These are phyloP conservation scores for Corymbia citriodora DNA, from an alignment of 441 rosid genomes.

Conservation along the genomic window DNA sequence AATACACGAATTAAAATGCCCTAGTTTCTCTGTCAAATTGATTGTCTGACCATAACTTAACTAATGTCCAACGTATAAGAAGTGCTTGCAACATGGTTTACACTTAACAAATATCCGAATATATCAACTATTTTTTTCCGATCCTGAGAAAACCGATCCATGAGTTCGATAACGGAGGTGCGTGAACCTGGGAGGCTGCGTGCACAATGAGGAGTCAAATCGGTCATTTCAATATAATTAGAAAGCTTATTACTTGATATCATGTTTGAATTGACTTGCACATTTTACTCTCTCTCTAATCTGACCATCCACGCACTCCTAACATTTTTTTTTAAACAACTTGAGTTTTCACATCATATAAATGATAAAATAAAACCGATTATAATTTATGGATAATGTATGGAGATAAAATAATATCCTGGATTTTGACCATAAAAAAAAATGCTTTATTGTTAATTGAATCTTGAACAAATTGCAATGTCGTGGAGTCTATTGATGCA, in stretches of 20 bases:
- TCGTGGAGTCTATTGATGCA: background rate
- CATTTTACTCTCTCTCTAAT: too few species aligned
- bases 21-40: background rate
- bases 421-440: background rate
- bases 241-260: too few species aligned
- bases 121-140: background rate
- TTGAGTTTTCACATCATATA: background rate
- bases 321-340: background rate
- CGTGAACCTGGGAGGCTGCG: background rate
- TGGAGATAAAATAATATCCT: background rate
- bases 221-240: too few species aligned
- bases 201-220: too few species aligned
- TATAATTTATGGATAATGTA: background rate
- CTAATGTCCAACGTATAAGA: background rate
- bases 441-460: background rate
- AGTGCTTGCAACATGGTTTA: background rate
- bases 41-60: background rate
- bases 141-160: background rate
- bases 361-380: background rate
- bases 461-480: background rate
- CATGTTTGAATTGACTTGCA: too few species aligned
- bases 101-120: background rate
- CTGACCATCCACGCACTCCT: background rate
- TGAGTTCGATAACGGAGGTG: background rate
- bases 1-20: background rate